These are phyloP conservation scores for Chamaecrista fasciculata DNA, from an alignment of 306 rosid genomes.

Conservation along the genomic window DNA sequence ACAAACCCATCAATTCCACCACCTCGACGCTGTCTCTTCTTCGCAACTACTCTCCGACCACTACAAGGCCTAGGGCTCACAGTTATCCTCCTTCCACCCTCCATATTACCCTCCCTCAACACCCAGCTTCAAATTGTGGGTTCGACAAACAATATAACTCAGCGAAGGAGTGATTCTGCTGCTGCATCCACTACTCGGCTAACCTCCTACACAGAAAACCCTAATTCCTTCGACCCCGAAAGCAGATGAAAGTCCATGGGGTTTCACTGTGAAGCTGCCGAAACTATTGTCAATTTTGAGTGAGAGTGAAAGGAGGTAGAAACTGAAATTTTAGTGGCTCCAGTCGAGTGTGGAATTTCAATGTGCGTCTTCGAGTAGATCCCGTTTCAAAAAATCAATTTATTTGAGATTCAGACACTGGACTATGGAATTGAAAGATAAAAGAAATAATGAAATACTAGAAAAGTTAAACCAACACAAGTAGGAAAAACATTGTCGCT, in stretches of 20 bases:
- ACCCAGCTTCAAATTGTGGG: not conserved
- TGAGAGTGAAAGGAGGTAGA: not conserved
- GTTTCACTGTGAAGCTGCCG: not conserved
- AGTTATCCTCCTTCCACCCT: slow-evolving; percentile 55
- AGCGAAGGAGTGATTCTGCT: not conserved
- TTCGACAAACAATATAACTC: not conserved
- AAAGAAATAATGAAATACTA: too few species aligned
- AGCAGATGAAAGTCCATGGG: not conserved
- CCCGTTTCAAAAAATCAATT: slow-evolving; percentile 39
- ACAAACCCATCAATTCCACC: slow-evolving; percentile 49
- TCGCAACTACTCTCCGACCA: slow-evolving; percentile 51
- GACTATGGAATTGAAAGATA: not conserved
- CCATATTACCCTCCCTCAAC: slow-evolving; percentile 34
- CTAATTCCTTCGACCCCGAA: slow-evolving; percentile 18
- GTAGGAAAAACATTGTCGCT: too few species aligned
- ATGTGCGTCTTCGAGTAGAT: slow-evolving; percentile 4
- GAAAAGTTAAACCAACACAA: not conserved
- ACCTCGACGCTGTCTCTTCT: slow-evolving; percentile 50
- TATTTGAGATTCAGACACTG: too few species aligned
- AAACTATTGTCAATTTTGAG: not conserved
- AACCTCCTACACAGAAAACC: slow-evolving; percentile 26
- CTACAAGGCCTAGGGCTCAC: slow-evolving; percentile 63
- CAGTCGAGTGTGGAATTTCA: slow-evolving; percentile 12
- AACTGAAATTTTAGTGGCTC: not conserved
- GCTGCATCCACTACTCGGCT: not conserved